phyloP scores from a whole-genome alignment of 331 rosid genomes.

The Saraca asoca region DNA sequence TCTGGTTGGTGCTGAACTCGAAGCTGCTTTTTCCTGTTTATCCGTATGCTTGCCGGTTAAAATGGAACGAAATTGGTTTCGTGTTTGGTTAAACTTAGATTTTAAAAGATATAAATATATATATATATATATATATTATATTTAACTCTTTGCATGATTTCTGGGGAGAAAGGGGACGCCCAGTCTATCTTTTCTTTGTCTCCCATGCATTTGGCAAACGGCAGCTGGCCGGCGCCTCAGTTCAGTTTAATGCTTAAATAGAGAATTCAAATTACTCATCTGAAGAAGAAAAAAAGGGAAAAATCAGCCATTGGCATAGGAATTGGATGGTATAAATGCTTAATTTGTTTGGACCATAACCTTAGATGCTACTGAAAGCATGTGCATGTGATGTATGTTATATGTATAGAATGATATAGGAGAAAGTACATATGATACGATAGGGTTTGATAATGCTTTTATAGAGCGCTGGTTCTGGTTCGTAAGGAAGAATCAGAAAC shows the following conservation, averaged over 20 bases:
- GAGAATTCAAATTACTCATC: conserved; percentile 56
- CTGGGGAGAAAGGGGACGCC: conserved; percentile 34
- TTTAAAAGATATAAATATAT: conserved; percentile 35
- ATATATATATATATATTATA: no score
- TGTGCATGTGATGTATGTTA: conserved; percentile 59
- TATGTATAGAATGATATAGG: conserved; percentile 47
- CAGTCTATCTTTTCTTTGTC: conserved; percentile 39
- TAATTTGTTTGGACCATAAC: conserved; percentile 42
- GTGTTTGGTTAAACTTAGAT: conserved; percentile 57
- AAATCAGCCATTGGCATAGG: conserved; percentile 52
- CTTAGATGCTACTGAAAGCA: conserved; percentile 53
- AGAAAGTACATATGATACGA: conserved; percentile 44
- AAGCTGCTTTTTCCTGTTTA: conserved; percentile 77
- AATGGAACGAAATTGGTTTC: conserved; percentile 56
- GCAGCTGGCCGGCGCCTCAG: conserved; percentile 30
- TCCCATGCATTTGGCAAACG: conserved; percentile 45
- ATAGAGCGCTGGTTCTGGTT: conserved; percentile 59
- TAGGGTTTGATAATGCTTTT: conserved; percentile 51
- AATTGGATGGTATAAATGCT: conserved; percentile 43
- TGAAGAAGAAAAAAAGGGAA: conserved; percentile 46
- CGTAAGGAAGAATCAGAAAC: conserved; percentile 47
- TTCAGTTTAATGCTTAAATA: no score
- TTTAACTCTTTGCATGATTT: conserved; percentile 40
- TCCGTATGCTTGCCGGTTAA: conserved; percentile 80
- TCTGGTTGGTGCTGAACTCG: conserved; percentile 80